phyloP scores from a whole-genome alignment of 2,329 filamentous ascomycete genomes.

The Byssothecium circinans region DNA sequence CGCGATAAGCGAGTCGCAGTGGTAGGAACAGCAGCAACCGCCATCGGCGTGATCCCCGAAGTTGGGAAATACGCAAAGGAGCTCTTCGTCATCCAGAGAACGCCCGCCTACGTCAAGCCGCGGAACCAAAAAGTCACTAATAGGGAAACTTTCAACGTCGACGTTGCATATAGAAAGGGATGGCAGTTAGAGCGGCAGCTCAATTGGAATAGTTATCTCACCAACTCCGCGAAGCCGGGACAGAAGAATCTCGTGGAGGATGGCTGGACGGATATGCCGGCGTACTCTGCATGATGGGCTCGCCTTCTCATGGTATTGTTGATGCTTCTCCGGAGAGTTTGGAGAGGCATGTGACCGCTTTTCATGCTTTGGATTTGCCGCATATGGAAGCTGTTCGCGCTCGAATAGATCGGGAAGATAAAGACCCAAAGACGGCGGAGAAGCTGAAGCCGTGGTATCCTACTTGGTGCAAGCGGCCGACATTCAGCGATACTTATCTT shows the following conservation, averaged over 20 bases:
- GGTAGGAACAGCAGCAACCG: slow-evolving; percentile 47
- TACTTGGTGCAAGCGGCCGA: slow-evolving; percentile 63
- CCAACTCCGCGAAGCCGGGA: slow-evolving; percentile 20
- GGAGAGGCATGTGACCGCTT: slow-evolving; percentile 9
- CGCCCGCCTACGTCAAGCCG: slow-evolving; percentile 40
- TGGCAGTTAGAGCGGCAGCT: neutral
- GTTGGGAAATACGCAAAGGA: slow-evolving; percentile 42
- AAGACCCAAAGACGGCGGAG: slow-evolving; percentile 53
- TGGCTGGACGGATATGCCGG: slow-evolving; percentile 47
- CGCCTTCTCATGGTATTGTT: neutral
- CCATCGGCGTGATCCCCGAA: slow-evolving; percentile 45
- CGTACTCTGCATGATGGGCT: slow-evolving; percentile 38
- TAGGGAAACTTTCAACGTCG: slow-evolving; percentile 21
- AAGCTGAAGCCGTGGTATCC: slow-evolving; percentile 62
- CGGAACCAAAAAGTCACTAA: slow-evolving; percentile 47
- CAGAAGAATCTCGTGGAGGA: slow-evolving; percentile 51
- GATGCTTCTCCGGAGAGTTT: neutral
- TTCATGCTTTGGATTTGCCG: slow-evolving; percentile 48
- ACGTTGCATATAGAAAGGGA: neutral
- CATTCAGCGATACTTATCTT: slow-evolving; percentile 62
- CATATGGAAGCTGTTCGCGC: slow-evolving; percentile 47
- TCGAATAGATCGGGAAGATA: slow-evolving; percentile 53
- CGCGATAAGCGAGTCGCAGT: slow-evolving; percentile 14
- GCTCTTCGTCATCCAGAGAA: slow-evolving; percentile 49
- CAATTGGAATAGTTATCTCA: slow-evolving; percentile 3